Evolutionary conservation across 495 filamentous ascomycete genomes (phyloP).

Genomic region (Talaromyces ruber): DNA sequence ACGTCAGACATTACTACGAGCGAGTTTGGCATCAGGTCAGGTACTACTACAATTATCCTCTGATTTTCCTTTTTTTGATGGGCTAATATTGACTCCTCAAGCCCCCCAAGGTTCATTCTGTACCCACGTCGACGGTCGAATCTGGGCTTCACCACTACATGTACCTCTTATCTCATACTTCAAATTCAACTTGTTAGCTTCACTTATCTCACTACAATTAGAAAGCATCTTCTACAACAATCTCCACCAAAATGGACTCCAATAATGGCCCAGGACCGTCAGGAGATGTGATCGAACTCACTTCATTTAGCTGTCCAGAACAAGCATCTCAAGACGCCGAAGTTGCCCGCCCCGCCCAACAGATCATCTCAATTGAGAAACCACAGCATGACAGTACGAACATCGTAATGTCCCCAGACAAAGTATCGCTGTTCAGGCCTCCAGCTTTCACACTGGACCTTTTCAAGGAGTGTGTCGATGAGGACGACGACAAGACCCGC

Average conservation of each 20-base stretch:
- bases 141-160: background rate
- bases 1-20: too few species aligned
- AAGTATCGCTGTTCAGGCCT: background rate
- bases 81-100: too few species aligned
- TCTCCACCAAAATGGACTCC: background rate
- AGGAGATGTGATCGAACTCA: background rate
- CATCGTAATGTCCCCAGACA: background rate
- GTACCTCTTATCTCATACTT: background rate
- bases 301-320: too few species aligned
- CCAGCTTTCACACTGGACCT: background rate
- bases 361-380: background rate
- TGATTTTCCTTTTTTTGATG: too few species aligned
- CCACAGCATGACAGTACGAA: background rate
- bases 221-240: background rate
- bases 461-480: background rate
- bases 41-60: too few species aligned
- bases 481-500: background rate
- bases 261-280: background rate
- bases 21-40: too few species aligned
- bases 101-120: too few species aligned
- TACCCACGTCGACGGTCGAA: too few species aligned
- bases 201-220: background rate
- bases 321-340: background rate
- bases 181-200: background rate
- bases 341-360: background rate